These are phyloP conservation scores for Acanthamoeba rhysodes DNA, from an alignment of 208 protist species.

Conservation along the genomic window DNA sequence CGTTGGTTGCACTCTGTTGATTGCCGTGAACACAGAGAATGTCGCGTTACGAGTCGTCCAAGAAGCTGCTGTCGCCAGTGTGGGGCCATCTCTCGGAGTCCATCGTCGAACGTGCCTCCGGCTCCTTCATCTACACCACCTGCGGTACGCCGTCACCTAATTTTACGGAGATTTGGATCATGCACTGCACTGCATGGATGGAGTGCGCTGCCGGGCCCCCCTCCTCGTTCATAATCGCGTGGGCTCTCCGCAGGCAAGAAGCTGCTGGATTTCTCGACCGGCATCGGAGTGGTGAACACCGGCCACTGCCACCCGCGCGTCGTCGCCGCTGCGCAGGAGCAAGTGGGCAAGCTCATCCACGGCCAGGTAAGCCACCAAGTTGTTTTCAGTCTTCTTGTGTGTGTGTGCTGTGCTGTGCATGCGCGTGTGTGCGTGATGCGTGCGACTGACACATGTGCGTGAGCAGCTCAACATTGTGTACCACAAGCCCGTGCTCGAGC, in stretches of 20 bases:
- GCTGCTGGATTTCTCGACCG: conserved; percentile 75
- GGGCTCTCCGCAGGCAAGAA: conserved; percentile 43
- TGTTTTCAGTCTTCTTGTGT: no score
- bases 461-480: conserved; percentile 61
- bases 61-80: conserved; percentile 54
- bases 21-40: background rate
- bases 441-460: background rate
- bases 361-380: background rate
- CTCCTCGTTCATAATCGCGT: background rate
- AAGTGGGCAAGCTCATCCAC: conserved; percentile 38
- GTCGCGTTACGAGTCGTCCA: background rate
- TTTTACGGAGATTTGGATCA: background rate
- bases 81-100: conserved; percentile 33
- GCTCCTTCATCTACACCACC: conserved; percentile 47
- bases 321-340: conserved; percentile 71
- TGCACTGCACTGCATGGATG: background rate
- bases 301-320: conserved; percentile 80
- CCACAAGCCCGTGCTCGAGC: conserved; percentile 68
- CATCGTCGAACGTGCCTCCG: conserved; percentile 42
- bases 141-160: background rate
- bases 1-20: no score
- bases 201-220: background rate
- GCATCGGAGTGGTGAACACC: conserved; percentile 80
- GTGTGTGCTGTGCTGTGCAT: no score
- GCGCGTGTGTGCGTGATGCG: background rate